phyloP scores from a whole-genome alignment of 495 filamentous ascomycete genomes.

The Talaromyces liani region DNA sequence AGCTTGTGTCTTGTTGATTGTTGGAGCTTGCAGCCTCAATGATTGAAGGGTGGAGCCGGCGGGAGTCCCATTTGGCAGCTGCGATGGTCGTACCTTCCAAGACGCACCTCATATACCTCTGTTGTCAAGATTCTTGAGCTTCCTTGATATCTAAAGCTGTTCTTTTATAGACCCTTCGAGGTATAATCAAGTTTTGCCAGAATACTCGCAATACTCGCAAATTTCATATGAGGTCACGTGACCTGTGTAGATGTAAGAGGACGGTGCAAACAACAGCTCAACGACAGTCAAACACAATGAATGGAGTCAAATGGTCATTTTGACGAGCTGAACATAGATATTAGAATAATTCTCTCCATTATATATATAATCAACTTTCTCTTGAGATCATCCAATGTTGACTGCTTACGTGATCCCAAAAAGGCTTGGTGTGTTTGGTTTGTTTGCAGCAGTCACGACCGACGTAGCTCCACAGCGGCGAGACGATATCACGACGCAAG shows the following conservation, averaged over 20 bases:
- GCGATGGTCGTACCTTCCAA: not conserved
- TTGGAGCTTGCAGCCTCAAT: not conserved
- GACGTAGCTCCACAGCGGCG: slow-evolving; percentile 7
- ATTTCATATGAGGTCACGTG: not conserved
- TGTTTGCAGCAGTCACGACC: slow-evolving; percentile 1
- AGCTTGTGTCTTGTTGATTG: not conserved
- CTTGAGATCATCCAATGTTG: not conserved
- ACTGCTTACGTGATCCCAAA: not conserved
- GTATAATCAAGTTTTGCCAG: too few relatives aligned
- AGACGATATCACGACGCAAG: slow-evolving; percentile 8
- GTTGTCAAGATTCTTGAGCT: not conserved
- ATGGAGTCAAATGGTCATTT: not conserved
- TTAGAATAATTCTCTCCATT: not conserved
- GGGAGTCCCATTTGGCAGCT: not conserved
- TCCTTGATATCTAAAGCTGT: too few relatives aligned
- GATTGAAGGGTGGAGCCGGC: not conserved
- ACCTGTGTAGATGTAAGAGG: not conserved
- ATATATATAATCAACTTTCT: not conserved
- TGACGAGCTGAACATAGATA: not conserved
- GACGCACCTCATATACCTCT: not conserved
- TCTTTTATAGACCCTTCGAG: too few relatives aligned
- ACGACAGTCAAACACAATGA: not conserved
- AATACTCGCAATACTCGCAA: not conserved
- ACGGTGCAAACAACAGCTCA: not conserved
- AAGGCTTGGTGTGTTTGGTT: not conserved